Evolutionary conservation across 176 grass and related monocot species (phyloP).

Genomic region (Puya raimondii): DNA sequence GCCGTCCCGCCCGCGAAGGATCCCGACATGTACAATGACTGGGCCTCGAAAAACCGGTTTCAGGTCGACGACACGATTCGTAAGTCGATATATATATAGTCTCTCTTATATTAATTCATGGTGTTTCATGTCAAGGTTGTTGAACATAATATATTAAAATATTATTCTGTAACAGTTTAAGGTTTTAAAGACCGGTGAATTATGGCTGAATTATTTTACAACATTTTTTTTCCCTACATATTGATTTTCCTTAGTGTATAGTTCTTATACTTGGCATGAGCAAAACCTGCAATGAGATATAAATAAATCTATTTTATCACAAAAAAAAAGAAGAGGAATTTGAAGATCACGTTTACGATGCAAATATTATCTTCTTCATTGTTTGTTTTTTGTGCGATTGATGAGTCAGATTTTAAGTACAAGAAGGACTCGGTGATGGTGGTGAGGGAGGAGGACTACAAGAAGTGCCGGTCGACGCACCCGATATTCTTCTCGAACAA

Average conservation of each 20-base stretch:
- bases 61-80: constrained; percentile 64
- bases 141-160: too few relatives aligned
- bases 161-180: too few relatives aligned
- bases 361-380: not conserved
- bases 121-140: too few relatives aligned
- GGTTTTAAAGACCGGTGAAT: not conserved
- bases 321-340: not conserved
- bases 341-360: not conserved
- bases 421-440: constrained; percentile 69
- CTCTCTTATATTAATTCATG: too few relatives aligned
- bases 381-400: not conserved
- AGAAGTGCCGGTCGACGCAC: constrained; percentile 43
- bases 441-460: constrained; percentile 64
- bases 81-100: constrained; percentile 18
- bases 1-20: constrained; percentile 30
- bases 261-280: too few relatives aligned
- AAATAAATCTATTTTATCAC: too few relatives aligned
- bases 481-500: constrained; percentile 79
- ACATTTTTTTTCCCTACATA: too few relatives aligned
- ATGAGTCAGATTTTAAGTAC: constrained; percentile 60
- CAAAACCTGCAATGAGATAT: too few relatives aligned
- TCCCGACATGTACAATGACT: constrained; percentile 39
- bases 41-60: constrained; percentile 83
- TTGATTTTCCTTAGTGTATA: too few relatives aligned
- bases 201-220: not conserved